Evolutionary conservation across 176 grass and related monocot genomes (phyloP).

Genomic region (Avena insularis): DNA sequence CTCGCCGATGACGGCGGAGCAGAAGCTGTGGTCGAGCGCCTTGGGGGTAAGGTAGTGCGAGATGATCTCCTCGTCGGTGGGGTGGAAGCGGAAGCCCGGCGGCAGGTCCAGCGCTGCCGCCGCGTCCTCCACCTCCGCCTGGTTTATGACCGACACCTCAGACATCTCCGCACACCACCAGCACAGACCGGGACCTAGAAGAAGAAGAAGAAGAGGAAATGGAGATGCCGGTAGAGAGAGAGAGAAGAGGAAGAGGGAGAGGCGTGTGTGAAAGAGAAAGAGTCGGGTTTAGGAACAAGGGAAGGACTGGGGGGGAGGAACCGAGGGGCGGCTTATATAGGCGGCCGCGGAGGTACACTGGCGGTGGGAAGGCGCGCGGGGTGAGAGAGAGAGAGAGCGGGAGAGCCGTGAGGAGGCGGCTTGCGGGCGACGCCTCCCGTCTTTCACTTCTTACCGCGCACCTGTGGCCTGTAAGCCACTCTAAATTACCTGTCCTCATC

Average conservation of each 20-base stretch:
- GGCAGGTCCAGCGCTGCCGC: conserved; percentile 67
- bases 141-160: conserved; percentile 62
- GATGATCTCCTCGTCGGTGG: conserved; percentile 94
- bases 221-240: neutral
- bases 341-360: neutral
- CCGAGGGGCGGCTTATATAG: conserved; percentile 45
- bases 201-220: conserved; percentile 34
- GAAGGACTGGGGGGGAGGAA: conserved; percentile 28
- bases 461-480: neutral
- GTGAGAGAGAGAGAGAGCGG: neutral
- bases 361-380: neutral
- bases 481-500: conserved; percentile 40
- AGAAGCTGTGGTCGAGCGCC: conserved; percentile 55
- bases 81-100: conserved; percentile 96
- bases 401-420: conserved; percentile 45
- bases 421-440: conserved; percentile 29
- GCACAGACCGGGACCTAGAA: neutral
- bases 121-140: conserved; percentile 54
- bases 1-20: conserved; percentile 77
- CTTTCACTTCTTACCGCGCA: conserved; percentile 32
- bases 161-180: conserved; percentile 43
- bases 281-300: conserved; percentile 26
- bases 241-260: conserved; percentile 30
- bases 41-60: conserved; percentile 86
- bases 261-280: conserved; percentile 60